A percentile compares a stretch with the other conserved stretches of the same genome.
phyloP scores from a whole-genome alignment of 1,284 basidiomycete genomes.

The Boletus semigastroideus region DNA sequence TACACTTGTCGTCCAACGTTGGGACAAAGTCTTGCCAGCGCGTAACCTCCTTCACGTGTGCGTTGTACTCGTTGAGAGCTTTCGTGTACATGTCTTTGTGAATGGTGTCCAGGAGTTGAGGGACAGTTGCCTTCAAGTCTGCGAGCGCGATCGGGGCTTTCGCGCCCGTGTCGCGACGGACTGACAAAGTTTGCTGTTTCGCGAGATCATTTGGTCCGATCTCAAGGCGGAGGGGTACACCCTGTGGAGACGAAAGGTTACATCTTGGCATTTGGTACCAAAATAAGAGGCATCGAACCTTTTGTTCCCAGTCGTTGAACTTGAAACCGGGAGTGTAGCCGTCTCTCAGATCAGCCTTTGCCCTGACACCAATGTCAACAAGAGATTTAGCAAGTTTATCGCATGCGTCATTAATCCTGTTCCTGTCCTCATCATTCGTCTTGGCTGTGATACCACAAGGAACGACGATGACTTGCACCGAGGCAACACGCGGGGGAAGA shows the following conservation, averaged over 20 bases:
- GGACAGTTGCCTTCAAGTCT: constrained; percentile 59
- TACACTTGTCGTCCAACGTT: constrained; percentile 85
- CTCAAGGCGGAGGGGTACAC: constrained; percentile 95
- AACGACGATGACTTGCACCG: constrained; percentile 88
- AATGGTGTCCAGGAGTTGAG: constrained; percentile 78
- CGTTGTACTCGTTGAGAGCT: constrained; percentile 77
- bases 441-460: constrained; percentile 91
- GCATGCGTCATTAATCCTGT: constrained; percentile 77
- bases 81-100: constrained; percentile 87
- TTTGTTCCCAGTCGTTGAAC: constrained; percentile 99
- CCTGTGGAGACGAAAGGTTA: constrained; percentile 45
- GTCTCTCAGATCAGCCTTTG: constrained; percentile 90
- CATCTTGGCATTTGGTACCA: background rate
- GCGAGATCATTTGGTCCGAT: constrained; percentile 93
- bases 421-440: constrained; percentile 70
- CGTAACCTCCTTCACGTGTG: constrained; percentile 73
- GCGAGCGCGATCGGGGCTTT: constrained; percentile 76
- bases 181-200: constrained; percentile 80
- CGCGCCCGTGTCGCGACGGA: constrained; percentile 85
- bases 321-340: constrained; percentile 98
- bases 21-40: constrained; percentile 93
- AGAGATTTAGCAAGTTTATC: constrained; percentile 72
- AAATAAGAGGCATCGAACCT: constrained; percentile 46
- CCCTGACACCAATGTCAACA: constrained; percentile 74
- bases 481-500: constrained; percentile 93